Evolutionary conservation across 495 filamentous ascomycete genomes (phyloP).

Genomic region (Penicillium dipodomyicola): DNA sequence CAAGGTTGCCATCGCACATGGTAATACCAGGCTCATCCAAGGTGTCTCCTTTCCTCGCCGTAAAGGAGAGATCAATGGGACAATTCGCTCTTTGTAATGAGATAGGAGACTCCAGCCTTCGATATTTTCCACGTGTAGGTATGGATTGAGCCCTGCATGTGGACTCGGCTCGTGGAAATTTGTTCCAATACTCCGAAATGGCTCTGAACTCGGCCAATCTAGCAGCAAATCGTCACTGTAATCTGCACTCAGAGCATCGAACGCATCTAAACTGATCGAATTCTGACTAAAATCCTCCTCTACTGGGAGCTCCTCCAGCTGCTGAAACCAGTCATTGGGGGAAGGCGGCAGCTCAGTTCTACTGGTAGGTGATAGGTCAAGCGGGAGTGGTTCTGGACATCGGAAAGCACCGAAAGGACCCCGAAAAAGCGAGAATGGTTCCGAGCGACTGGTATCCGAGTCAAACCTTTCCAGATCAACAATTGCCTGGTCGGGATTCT

Average conservation of each 20-base stretch:
- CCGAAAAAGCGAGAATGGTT: conserved; percentile 11
- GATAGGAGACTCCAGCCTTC: conserved; percentile 23
- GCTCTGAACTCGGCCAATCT: not conserved
- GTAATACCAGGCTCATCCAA: conserved; percentile 20
- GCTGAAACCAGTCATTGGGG: conserved; percentile 8
- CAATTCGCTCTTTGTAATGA: conserved; percentile 22
- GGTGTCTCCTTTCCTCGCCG: conserved; percentile 17
- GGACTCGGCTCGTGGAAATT: not conserved
- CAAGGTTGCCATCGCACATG: conserved; percentile 19
- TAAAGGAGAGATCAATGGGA: conserved; percentile 20
- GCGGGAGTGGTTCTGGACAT: not conserved
- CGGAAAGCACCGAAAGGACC: conserved; percentile 23
- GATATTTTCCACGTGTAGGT: not conserved
- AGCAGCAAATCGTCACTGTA: not conserved
- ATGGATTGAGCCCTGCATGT: not conserved
- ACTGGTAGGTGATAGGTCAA: not conserved
- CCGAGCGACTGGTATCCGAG: not conserved
- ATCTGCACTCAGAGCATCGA: not conserved
- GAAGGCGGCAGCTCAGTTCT: not conserved
- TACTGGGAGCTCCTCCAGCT: conserved; percentile 1
- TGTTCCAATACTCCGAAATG: not conserved
- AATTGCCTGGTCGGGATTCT: conserved; percentile 11
- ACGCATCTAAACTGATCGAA: not conserved
- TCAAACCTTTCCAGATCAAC: conserved; percentile 17
- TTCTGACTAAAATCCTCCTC: not conserved